Conservation (phyloP, 441 rosid genomes). For the Macaranga tanarius region DNA sequence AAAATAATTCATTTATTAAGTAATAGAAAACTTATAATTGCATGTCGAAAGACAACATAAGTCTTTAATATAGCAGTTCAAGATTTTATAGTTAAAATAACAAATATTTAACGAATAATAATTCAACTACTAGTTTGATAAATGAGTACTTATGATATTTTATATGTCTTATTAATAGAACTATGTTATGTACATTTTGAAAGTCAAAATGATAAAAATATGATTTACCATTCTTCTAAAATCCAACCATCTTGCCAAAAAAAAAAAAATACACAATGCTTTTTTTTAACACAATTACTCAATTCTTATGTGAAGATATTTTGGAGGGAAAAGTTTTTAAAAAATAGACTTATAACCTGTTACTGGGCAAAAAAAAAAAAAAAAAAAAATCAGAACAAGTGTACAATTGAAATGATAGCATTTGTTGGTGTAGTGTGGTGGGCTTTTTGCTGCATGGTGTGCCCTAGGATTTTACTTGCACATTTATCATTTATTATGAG, state of each 20-base stretch:
- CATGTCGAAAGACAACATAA: not conserved
- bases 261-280: not conserved
- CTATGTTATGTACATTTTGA: not conserved
- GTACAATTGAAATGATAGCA: not conserved
- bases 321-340: not conserved
- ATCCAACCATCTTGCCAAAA: no score
- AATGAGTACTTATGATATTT: not conserved
- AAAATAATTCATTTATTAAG: not conserved
- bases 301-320: not conserved
- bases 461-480: slow-evolving; percentile 4
- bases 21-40: not conserved
- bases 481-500: not conserved
- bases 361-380: no score
- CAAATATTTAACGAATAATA: not conserved
- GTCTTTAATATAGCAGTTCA: not conserved
- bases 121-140: no score
- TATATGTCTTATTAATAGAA: not conserved
- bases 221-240: not conserved
- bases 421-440: not conserved
- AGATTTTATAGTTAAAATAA: not conserved
- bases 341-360: no score
- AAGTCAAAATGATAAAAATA: no score
- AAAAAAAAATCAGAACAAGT: not conserved
- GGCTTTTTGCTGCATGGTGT: not conserved
- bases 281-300: no score